Conservation (phyloP, 441 rosid species). For the Gossypium trilobum region DNA sequence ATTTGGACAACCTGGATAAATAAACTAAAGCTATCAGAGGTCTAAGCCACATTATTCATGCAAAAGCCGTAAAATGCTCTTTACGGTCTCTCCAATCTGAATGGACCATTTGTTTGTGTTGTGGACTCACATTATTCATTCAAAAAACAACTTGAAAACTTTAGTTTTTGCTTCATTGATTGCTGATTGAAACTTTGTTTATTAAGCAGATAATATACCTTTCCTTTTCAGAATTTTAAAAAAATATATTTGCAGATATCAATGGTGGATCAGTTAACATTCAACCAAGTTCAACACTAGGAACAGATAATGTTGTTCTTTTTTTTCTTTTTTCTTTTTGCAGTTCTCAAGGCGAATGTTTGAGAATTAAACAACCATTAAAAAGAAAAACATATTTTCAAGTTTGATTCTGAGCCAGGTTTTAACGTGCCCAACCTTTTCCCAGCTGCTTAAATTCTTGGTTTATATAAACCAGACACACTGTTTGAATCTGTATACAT, state of each 20-base stretch:
- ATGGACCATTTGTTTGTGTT: neutral
- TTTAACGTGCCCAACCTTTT: neutral
- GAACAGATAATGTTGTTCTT: neutral
- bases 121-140: neutral
- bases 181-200: conserved; percentile 2
- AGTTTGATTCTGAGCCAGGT: neutral
- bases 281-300: neutral
- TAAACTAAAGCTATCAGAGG: neutral
- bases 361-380: neutral
- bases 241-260: neutral
- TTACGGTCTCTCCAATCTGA: neutral
- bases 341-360: neutral
- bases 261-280: conserved; percentile 8
- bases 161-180: conserved; percentile 8
- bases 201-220: neutral
- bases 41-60: conserved; percentile 12
- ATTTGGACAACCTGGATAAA: conserved; percentile 11
- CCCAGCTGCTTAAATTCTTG: neutral
- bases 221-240: neutral
- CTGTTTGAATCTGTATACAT: neutral
- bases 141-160: neutral
- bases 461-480: neutral
- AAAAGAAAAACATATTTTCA: neutral
- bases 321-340: neutral
- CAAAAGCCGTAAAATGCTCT: conserved; percentile 9